phyloP scores from a whole-genome alignment of 2,329 filamentous ascomycete species.

The Colletotrichum gloeosporioides region DNA sequence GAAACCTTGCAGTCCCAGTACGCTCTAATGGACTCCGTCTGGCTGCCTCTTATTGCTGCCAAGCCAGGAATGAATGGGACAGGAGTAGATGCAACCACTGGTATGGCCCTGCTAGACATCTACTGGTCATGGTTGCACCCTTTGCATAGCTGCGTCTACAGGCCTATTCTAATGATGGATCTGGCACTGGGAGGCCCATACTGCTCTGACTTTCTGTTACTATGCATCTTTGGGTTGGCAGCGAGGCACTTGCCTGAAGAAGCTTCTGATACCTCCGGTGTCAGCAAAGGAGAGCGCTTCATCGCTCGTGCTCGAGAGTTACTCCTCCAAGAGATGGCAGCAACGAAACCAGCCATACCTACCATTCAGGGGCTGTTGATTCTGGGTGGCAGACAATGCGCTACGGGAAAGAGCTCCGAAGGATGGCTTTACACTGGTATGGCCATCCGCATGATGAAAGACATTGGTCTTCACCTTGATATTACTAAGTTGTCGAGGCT shows the following conservation, averaged over 20 bases:
- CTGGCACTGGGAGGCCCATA: slow-evolving; percentile 24
- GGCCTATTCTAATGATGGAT: slow-evolving; percentile 24
- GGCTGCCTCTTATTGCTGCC: slow-evolving; percentile 10
- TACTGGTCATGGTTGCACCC: slow-evolving; percentile 29
- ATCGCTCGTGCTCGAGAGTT: not conserved
- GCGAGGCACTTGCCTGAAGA: slow-evolving; percentile 20
- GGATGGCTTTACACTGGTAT: slow-evolving; percentile 27
- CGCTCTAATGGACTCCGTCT: slow-evolving; percentile 20
- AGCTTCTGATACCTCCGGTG: not conserved
- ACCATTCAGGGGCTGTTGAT: slow-evolving; percentile 24
- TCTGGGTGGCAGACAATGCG: slow-evolving; percentile 25
- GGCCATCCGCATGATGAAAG: slow-evolving; percentile 26
- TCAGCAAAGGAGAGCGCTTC: not conserved
- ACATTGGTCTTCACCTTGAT: slow-evolving; percentile 26
- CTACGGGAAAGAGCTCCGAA: slow-evolving; percentile 23
- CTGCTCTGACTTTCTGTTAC: slow-evolving; percentile 26
- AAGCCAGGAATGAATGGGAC: slow-evolving; percentile 20
- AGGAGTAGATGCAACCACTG: slow-evolving; percentile 12
- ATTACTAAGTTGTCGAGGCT: slow-evolving; percentile 15
- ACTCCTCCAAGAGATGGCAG: slow-evolving; percentile 11
- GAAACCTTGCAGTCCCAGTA: slow-evolving; percentile 11
- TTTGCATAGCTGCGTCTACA: slow-evolving; percentile 25
- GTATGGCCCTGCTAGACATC: slow-evolving; percentile 24
- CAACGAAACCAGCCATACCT: slow-evolving; percentile 5
- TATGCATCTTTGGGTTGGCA: slow-evolving; percentile 25